Evolutionary conservation across 2,329 filamentous ascomycete genomes (phyloP), one percentile per base, ranked within the genome.

Genomic region (Pseudocercospora crystallina): DNA sequence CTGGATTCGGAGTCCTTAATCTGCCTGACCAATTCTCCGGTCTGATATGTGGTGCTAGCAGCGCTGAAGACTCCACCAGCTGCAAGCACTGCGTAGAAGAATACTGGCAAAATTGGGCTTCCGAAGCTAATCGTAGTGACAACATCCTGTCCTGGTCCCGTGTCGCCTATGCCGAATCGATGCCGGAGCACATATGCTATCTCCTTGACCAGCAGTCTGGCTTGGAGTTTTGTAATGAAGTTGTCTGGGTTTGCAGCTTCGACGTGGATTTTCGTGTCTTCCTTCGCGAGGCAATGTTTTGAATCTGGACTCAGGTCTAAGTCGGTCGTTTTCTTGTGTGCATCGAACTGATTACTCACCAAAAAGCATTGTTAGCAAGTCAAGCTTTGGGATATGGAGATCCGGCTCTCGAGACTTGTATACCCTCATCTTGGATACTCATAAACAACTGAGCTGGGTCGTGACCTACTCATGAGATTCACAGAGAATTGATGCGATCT

Each of bases 51-150:
- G 0, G 78, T 70, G 32, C 73, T 77, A 0, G 78, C 78, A 2
- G 78, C 75, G 5, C 77, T 79, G 58, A 80, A 83, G 15, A 84
- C 73, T 14, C 80, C 81, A 0, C 76, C 80, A 2, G 80, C 79
- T 3, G 78, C 81, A 39, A 84, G 70, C 43, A 81, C 74, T 11
- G 75, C 77, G 53, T 75, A 83, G 63, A 80, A 81, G 2, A 82
- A 56, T 11, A 75, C 69, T 0, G 79, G 74, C 0, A 83, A 67
- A 9, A 81, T 70, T 35, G 74, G 75, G 57, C 82, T 77, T 1
- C 81, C 81, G 0, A 75, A 76, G 0, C 78, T 80, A 12, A 82
- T 74, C n/a, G 75, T 71, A 3, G 81, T 75, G 14, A 83, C 77
- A 7, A 83, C 74, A 56, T 81, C 77, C 46, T 73, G 71, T 17